Conservation (phyloP, 2,329 filamentous ascomycete genomes). For the Phaeosphaeria sp. region DNA sequence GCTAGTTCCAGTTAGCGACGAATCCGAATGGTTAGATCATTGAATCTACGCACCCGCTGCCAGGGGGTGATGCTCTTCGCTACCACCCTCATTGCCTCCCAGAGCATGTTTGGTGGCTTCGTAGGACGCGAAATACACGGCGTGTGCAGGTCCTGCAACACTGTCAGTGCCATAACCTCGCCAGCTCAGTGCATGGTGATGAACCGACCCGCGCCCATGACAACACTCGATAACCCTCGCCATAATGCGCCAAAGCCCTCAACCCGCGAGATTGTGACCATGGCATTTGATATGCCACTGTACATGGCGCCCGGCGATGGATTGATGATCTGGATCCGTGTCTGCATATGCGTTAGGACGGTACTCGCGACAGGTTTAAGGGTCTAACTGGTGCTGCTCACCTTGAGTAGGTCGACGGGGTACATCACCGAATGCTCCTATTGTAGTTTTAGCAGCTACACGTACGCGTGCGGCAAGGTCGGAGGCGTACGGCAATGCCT, state of each 20-base stretch:
- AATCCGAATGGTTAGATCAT: background rate
- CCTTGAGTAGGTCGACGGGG: conserved; percentile 97
- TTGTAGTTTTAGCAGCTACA: conserved; percentile 30
- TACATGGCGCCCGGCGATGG: conserved; percentile 82
- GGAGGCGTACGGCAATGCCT: conserved; percentile 79
- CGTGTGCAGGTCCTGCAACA: conserved; percentile 83
- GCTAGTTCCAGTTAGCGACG: conserved; percentile 63
- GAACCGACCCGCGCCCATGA: conserved; percentile 82
- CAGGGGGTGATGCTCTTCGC: conserved; percentile 88
- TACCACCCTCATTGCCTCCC: conserved; percentile 85
- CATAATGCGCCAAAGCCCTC: conserved; percentile 93
- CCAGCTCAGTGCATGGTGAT: conserved; percentile 3
- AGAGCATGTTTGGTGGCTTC: conserved; percentile 96
- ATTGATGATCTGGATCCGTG: conserved; percentile 95
- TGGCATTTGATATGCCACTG: conserved; percentile 88
- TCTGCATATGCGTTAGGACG: conserved; percentile 62
- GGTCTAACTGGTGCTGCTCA: conserved; percentile 51
- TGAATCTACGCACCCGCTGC: conserved; percentile 73
- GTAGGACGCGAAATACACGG: conserved; percentile 98
- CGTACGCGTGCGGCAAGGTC: conserved; percentile 13
- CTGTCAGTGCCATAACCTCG: conserved; percentile 31
- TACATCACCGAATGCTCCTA: conserved; percentile 99
- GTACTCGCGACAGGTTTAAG: conserved; percentile 1
- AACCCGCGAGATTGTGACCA: conserved; percentile 86
- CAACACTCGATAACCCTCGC: conserved; percentile 95